phyloP scores from a whole-genome alignment of 2,329 filamentous ascomycete genomes.

The Beauveria brongniartii region DNA sequence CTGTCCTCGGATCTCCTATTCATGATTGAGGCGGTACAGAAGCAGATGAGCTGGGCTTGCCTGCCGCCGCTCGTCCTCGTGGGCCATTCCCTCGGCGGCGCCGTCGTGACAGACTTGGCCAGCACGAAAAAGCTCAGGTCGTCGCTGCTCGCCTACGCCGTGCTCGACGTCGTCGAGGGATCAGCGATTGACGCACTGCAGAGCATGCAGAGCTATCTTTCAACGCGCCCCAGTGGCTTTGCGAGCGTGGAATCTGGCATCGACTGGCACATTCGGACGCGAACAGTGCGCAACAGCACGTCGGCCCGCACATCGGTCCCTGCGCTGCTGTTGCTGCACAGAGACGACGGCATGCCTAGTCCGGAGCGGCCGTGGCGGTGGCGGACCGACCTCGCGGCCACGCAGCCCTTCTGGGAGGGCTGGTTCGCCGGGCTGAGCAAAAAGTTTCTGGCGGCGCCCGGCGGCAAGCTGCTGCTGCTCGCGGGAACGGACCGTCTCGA shows the following conservation, averaged over 20 bases:
- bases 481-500: slow-evolving; percentile 87
- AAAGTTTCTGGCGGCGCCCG: slow-evolving; percentile 75
- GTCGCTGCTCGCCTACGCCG: slow-evolving; percentile 73
- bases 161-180: slow-evolving; percentile 92
- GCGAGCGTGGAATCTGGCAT: slow-evolving; percentile 70
- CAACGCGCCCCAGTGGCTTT: slow-evolving; percentile 72
- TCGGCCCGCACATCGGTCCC: slow-evolving; percentile 88
- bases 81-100: slow-evolving; percentile 88
- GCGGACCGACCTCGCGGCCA: slow-evolving; percentile 76
- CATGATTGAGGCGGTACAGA: slow-evolving; percentile 59
- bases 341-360: slow-evolving; percentile 17
- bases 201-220: slow-evolving; percentile 88
- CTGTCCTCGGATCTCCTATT: slow-evolving; percentile 64
- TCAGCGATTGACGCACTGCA: slow-evolving; percentile 91
- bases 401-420: slow-evolving; percentile 85
- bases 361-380: slow-evolving; percentile 59
- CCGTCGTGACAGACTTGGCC: slow-evolving; percentile 79
- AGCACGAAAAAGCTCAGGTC: slow-evolving; percentile 55
- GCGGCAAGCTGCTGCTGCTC: slow-evolving; percentile 76
- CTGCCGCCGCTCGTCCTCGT: slow-evolving; percentile 74
- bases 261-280: slow-evolving; percentile 86
- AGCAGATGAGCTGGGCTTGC: slow-evolving; percentile 61
- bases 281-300: slow-evolving; percentile 73
- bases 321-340: slow-evolving; percentile 39
- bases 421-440: slow-evolving; percentile 86